These are phyloP conservation scores for Athelia psychrophila DNA, from an alignment of 1,284 basidiomycete species.

Conservation along the genomic window DNA sequence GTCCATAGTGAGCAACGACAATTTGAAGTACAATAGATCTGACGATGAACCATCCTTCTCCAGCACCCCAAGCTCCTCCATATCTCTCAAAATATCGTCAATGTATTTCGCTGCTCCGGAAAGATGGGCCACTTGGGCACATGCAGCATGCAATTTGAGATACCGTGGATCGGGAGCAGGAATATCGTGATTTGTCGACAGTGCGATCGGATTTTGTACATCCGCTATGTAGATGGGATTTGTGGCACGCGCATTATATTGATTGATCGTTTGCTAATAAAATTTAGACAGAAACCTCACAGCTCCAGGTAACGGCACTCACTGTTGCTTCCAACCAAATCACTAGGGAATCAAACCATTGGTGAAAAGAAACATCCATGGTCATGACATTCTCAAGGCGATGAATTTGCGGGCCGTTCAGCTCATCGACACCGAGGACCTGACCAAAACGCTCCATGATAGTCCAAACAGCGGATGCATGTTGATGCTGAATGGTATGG, in stretches of 20 bases:
- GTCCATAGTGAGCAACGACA: background rate
- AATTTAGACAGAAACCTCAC: background rate
- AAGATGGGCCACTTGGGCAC: conserved; percentile 14
- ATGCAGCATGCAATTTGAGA: conserved; percentile 16
- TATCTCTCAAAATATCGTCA: conserved; percentile 10
- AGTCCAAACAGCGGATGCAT: conserved; percentile 4
- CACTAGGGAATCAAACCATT: conserved; percentile 1
- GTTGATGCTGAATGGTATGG: background rate
- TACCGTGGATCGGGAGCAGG: conserved; percentile 13
- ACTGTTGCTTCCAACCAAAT: conserved; percentile 6
- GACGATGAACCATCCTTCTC: conserved; percentile 19
- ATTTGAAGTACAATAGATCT: conserved; percentile 4
- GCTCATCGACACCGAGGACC: conserved; percentile 1
- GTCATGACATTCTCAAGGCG: conserved; percentile 4
- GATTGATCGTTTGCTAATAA: background rate
- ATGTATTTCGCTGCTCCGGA: conserved; percentile 17
- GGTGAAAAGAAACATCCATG: background rate
- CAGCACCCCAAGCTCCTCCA: conserved; percentile 17
- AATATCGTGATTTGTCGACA: background rate
- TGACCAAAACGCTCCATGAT: conserved; percentile 5
- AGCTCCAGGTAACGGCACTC: background rate
- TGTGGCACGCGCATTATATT: background rate
- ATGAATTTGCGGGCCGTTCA: conserved; percentile 1
- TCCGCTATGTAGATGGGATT: background rate
- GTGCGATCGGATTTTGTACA: background rate